Conservation (phyloP, 23 red algal genomes). For the Gracilaria gracilis region DNA sequence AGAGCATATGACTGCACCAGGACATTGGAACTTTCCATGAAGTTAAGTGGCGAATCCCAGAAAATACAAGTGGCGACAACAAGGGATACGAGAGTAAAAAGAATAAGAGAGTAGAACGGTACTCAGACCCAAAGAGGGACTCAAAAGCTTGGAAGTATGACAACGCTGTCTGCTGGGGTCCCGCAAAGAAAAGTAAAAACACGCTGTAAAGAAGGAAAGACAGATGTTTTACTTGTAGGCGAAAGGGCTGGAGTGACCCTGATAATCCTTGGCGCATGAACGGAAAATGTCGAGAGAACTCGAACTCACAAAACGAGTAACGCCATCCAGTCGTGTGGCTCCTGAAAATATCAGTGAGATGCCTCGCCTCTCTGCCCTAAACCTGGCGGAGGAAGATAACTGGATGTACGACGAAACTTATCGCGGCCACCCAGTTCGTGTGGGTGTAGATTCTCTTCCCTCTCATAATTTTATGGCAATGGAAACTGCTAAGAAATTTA, state of each 20-base stretch:
- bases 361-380: constrained; percentile 13
- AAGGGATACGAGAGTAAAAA: too few relatives aligned
- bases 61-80: background rate
- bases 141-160: too few relatives aligned
- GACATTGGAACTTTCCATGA: constrained; percentile 11
- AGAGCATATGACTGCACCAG: constrained; percentile 15
- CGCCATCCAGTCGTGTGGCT: constrained; percentile 14
- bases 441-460: constrained; percentile 7
- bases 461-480: constrained; percentile 19
- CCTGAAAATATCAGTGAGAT: background rate
- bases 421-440: background rate
- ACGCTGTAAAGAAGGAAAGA: background rate
- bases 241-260: constrained; percentile 17
- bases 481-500: background rate
- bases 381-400: background rate
- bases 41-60: background rate
- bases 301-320: constrained; percentile 33
- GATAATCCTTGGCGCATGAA: background rate
- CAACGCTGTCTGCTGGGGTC: constrained; percentile 7
- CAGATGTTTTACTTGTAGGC: constrained; percentile 13
- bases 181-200: constrained; percentile 16
- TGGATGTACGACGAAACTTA: background rate
- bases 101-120: too few relatives aligned
- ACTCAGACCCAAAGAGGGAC: too few relatives aligned
- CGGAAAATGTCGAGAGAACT: background rate